Evolutionary conservation across 441 rosid species (phyloP), one percentile per base, ranked within the genome.

Genomic region (Biscutella laevigata): DNA sequence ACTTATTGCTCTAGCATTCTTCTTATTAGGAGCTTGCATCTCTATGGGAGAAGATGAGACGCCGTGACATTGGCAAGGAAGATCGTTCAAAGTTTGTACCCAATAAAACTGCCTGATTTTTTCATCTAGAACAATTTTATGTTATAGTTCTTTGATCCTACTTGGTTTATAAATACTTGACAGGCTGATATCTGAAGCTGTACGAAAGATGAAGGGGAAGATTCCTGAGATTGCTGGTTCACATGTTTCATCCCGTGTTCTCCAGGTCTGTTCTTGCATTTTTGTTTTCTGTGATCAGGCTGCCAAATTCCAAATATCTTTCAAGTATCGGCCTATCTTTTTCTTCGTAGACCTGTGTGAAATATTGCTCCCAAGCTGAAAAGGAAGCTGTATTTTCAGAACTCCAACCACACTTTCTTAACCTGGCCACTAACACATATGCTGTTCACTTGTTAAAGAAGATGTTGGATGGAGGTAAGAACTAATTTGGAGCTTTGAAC

Each of bases 21-120:
- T 34, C 39, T 45, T 34, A 22, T 28, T 62, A 92, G 99, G 99
- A 92, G 80, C 97, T 88, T 72, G 88, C 81, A 5, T 51, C 72
- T 61, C 69, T 88, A 0, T 94, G 96, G 95, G 99, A 88, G 69
- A 86, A 84, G 80, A 86, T 86, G 88, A 81, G 97, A 59, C 86
- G 74, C 37, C 95, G 86, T 13, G 74, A 88, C 53, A 80, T 88
- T 71, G 81, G 73, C 37, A 81, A 92, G 68, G 92, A 86, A 58
- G 84, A 86, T 13, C 77, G 96, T 71, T 79, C 84, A 30, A 79
- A 79, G 97, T 92, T 76, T 17, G 79, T 51, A 27, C 39, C 37
- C 67, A 38, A 10, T 57, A 13, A 24, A 32, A 34, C n/a, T n/a
- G n/a, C n/a, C n/a, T n/a, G n/a, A n/a, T n/a, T n/a, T n/a, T n/a